Base-by-base conservation (phyloP, 2,329 filamentous ascomycete genomes). In the Endoconidiophora laricicola region DNA sequence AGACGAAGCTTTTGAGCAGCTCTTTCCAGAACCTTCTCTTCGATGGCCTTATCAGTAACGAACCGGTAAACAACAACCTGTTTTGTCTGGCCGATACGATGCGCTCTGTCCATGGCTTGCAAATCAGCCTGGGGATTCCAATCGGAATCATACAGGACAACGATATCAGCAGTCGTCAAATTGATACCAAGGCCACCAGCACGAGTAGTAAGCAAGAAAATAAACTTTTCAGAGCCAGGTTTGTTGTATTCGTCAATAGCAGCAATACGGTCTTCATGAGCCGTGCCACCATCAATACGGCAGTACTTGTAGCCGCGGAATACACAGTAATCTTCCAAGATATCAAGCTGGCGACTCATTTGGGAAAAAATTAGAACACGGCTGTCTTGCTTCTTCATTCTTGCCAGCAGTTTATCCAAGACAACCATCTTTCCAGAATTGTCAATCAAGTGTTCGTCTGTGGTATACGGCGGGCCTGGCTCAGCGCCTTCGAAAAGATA, bases 181-280 rank as follows among this genome's bases (percentile, higher is more conserved):
- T 98, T 98, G 71, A 98, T 98, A 60, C 91, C 91, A 49, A 98
- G 69, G 59, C 91, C 91, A 71, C 91, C 91, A 52, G 91, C 91
- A 66, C 91, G 81, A 38, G 91, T 98, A 0, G 91, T 98, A 43
- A 98, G 73, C 54, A 98, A 70, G 65, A 98, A 98, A 52, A 98
- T 74, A 58, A 96, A 98, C 65, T 94, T 95, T 61, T 98, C 91
- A 0, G 91, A 96, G 1, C 73, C 86, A 3, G 86, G 83, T 65
- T 85, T 94, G 69, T 98, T 98, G 75, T 98, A 98, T 9, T 96
- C 88, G 60, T 98, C 91, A 58, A 98, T 98, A 40, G 90, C 91
- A 22, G 86, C 81, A 60, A 98, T 96, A 63, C 91, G 87, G 61
- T 98, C 91, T 64, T 98, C 91, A 59, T 98, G 91, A 1, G 91